These are phyloP conservation scores for Malassezia arunalokei DNA, from an alignment of 1,284 basidiomycete species.

Conservation along the genomic window DNA sequence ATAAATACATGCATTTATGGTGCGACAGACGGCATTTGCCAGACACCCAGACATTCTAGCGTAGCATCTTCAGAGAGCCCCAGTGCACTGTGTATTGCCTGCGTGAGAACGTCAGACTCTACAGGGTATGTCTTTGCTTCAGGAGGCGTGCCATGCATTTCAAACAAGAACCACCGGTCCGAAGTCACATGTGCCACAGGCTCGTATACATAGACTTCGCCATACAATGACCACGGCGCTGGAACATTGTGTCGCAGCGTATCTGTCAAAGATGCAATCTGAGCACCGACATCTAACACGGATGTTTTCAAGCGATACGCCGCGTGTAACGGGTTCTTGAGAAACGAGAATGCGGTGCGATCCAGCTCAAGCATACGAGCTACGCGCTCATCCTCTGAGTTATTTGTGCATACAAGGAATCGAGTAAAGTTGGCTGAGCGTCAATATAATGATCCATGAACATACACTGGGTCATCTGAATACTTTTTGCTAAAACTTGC, in stretches of 20 bases:
- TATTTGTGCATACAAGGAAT: constrained; percentile 5
- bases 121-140: neutral
- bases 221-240: neutral
- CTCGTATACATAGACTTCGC: neutral
- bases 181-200: neutral
- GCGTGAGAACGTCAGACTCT: neutral
- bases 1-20: neutral
- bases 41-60: neutral
- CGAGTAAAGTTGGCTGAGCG: constrained; percentile 11
- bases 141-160: neutral
- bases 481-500: neutral
- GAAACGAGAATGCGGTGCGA: neutral
- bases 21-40: neutral
- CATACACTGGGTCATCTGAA: constrained; percentile 6
- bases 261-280: no score
- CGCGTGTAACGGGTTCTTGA: neutral
- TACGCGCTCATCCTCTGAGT: neutral
- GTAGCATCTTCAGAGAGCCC: neutral
- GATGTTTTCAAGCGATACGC: neutral
- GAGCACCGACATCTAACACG: no score
- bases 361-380: neutral
- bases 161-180: neutral
- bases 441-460: neutral
- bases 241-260: no score
- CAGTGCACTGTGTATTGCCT: neutral